Conservation (phyloP, 169 alveolate genomes). For the Babesia gibsoni region DNA sequence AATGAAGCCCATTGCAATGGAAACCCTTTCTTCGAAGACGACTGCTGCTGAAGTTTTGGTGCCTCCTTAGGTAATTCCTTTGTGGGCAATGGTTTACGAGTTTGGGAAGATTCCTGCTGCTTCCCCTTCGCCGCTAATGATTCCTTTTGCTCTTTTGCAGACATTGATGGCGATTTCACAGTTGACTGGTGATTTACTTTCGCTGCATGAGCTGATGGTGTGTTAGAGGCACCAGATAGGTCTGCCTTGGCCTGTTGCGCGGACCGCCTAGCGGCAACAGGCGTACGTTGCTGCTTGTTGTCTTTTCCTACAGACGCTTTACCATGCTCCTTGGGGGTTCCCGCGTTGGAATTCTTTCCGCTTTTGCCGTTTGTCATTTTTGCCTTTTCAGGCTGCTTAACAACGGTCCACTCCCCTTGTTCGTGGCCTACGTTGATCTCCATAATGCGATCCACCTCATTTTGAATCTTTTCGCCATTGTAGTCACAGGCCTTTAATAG, state of each 20-base stretch:
- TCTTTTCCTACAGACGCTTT: neutral
- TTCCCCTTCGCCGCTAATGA: neutral
- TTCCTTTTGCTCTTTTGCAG: slow-evolving; percentile 16
- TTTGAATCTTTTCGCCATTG: slow-evolving; percentile 62
- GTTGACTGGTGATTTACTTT: neutral
- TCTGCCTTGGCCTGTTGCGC: slow-evolving; percentile 2
- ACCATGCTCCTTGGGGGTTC: neutral
- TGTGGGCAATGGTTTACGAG: neutral
- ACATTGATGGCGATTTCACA: neutral
- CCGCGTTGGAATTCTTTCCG: neutral
- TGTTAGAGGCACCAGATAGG: neutral
- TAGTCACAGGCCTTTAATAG: slow-evolving; percentile 59
- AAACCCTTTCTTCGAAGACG: neutral
- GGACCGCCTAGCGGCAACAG: neutral
- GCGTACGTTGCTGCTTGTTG: slow-evolving; percentile 5
- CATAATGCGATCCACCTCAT: slow-evolving; percentile 59
- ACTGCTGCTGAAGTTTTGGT: neutral
- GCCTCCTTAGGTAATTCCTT: slow-evolving; percentile 6
- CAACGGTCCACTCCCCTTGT: slow-evolving; percentile 67
- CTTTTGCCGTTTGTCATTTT: slow-evolving; percentile 1
- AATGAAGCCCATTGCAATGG: slow-evolving; percentile 28
- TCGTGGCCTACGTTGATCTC: slow-evolving; percentile 63
- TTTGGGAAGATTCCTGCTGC: neutral
- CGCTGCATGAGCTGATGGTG: neutral
- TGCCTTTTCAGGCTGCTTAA: slow-evolving; percentile 12